These are phyloP conservation scores for Melocanna baccifera DNA, from an alignment of 176 grass and related monocot genomes.

Conservation along the genomic window DNA sequence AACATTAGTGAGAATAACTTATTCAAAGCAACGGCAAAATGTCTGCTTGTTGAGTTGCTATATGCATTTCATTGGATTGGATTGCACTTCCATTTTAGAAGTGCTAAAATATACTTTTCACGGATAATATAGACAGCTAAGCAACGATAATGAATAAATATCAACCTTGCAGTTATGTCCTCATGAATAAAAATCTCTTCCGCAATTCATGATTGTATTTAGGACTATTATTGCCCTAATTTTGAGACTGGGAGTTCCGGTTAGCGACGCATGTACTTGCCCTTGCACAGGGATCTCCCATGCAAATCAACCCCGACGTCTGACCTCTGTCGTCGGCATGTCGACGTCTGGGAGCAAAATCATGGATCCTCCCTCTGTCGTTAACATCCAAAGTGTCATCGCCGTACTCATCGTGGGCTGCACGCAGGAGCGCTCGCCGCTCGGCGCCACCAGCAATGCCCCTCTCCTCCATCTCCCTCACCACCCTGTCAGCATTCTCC, in stretches of 20 bases:
- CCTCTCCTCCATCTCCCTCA: slow-evolving; percentile 45
- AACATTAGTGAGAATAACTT: neutral
- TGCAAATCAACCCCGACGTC: neutral
- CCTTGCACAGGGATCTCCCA: neutral
- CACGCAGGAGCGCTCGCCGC: slow-evolving; percentile 27
- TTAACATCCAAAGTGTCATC: slow-evolving; percentile 16
- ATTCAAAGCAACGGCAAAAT: neutral
- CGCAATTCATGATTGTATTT: neutral
- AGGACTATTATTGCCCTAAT: neutral
- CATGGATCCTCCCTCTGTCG: neutral
- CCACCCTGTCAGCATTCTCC: slow-evolving; percentile 41
- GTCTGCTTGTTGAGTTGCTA: neutral
- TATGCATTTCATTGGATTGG: neutral
- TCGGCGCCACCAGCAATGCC: slow-evolving; percentile 35
- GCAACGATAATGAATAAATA: neutral
- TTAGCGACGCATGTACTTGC: neutral
- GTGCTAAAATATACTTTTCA: neutral
- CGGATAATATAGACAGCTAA: slow-evolving; percentile 12
- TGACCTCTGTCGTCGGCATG: too few species aligned
- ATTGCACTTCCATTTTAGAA: neutral
- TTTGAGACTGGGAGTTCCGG: neutral
- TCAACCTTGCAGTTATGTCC: neutral
- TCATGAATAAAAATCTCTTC: too few species aligned
- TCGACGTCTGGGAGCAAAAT: too few species aligned
- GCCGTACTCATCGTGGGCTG: slow-evolving; percentile 24